Evolutionary conservation across 75 land plant genomes (phyloP).

Genomic region (Gnetum montanum): DNA sequence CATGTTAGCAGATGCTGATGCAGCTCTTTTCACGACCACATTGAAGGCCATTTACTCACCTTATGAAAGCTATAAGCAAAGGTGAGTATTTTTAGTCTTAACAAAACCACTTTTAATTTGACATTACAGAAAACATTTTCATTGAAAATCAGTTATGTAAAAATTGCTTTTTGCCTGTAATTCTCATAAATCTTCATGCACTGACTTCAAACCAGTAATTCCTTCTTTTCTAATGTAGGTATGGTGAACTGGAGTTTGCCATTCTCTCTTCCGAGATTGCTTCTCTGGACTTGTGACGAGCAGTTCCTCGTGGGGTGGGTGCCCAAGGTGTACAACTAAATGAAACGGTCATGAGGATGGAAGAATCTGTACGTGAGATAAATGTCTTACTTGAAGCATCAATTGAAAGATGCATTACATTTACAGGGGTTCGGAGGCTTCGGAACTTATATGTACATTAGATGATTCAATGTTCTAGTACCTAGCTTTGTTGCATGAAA

Average conservation of each 20-base stretch:
- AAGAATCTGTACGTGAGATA: constrained; percentile 91
- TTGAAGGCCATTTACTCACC: too few species aligned
- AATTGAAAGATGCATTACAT: constrained; percentile 88
- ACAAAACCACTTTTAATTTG: too few species aligned
- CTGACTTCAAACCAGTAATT: too few species aligned
- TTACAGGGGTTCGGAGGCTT: constrained; percentile 96
- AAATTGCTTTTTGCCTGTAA: too few species aligned
- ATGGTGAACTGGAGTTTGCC: constrained; percentile 87
- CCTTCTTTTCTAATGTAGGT: constrained; percentile 40
- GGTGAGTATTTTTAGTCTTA: too few species aligned
- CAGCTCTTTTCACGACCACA: too few species aligned
- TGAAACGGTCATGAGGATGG: constrained; percentile 97
- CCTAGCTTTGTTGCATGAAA: constrained; percentile 66
- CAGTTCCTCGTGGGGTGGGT: constrained; percentile 80
- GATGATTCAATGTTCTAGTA: constrained; percentile 89
- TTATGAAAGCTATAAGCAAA: too few species aligned
- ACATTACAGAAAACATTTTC: too few species aligned
- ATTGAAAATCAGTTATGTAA: too few species aligned
- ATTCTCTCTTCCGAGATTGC: constrained; percentile 65
- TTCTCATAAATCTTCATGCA: too few species aligned
- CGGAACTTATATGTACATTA: constrained; percentile 71
- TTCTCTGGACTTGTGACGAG: constrained; percentile 78
- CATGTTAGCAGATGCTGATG: too few species aligned
- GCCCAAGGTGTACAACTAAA: constrained; percentile 96
- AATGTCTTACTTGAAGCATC: constrained; percentile 79